phyloP scores from a whole-genome alignment of 345 rosid genomes.

The Corchorus olitorius region DNA sequence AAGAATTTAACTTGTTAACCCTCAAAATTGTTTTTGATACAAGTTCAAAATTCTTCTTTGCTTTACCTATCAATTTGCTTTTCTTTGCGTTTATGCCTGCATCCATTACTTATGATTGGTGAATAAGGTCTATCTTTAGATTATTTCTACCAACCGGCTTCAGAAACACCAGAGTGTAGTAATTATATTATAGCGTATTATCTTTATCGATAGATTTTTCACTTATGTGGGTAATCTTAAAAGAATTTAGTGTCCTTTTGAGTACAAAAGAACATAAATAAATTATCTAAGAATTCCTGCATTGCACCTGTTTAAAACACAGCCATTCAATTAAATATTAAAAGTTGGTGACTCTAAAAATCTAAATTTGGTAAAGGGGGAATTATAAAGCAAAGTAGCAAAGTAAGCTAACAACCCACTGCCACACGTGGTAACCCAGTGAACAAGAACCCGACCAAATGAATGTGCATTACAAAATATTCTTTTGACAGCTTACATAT shows the following conservation, averaged over 20 bases:
- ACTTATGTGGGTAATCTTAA: too few relatives aligned
- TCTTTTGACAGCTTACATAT: not conserved
- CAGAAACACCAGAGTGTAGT: too few relatives aligned
- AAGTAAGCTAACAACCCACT: too few relatives aligned
- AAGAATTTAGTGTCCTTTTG: too few relatives aligned
- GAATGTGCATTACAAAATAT: not conserved
- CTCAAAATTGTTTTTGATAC: not conserved
- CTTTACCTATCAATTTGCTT: not conserved
- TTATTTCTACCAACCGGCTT: not conserved
- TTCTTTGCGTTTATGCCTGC: not conserved
- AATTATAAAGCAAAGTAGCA: not conserved
- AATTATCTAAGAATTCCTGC: not conserved
- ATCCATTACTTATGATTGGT: not conserved
- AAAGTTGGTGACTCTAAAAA: not conserved
- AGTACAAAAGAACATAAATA: too few relatives aligned
- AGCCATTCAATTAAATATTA: not conserved
- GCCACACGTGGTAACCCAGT: not conserved
- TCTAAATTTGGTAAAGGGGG: not conserved
- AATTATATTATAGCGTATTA: too few relatives aligned
- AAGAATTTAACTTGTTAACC: slow-evolving; percentile 4
- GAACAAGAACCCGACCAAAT: not conserved
- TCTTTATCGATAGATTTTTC: too few relatives aligned
- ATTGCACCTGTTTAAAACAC: not conserved
- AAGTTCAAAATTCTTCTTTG: not conserved
- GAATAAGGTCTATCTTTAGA: not conserved